These are phyloP conservation scores for Tetratostichococcus sp. DNA, from an alignment of 139 green algal species.

Conservation along the genomic window DNA sequence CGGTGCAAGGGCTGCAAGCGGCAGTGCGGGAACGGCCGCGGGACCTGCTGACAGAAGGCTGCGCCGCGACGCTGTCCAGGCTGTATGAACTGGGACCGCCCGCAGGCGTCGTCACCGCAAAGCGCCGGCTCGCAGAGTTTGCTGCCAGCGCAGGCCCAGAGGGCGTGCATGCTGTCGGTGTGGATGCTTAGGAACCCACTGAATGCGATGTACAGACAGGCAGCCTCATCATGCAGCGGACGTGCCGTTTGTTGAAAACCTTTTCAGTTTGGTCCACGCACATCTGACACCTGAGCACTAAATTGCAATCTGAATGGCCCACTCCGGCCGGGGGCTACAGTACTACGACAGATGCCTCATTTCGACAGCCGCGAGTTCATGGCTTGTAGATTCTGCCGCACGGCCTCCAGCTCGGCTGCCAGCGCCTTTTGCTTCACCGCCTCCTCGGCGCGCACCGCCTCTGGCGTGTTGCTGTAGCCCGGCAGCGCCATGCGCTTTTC, in stretches of 20 bases:
- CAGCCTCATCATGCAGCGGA: too few relatives aligned
- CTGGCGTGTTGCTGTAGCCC: slow-evolving; percentile 72
- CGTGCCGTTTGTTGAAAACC: too few relatives aligned
- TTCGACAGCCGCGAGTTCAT: slow-evolving; percentile 17
- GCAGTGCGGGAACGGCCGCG: background rate
- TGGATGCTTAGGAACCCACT: too few relatives aligned
- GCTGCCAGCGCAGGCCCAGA: background rate
- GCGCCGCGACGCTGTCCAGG: background rate
- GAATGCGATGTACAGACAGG: too few relatives aligned
- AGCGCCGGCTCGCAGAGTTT: background rate
- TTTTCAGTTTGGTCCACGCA: too few relatives aligned
- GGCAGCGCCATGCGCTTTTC: slow-evolving; percentile 47
- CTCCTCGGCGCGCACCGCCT: slow-evolving; percentile 52
- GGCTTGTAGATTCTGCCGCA: slow-evolving; percentile 32
- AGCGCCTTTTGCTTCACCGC: slow-evolving; percentile 41
- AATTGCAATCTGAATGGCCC: too few relatives aligned
- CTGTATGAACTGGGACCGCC: background rate
- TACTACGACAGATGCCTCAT: too few relatives aligned
- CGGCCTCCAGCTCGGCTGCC: slow-evolving; percentile 51
- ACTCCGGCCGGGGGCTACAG: too few relatives aligned
- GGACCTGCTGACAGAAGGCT: background rate
- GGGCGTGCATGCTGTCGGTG: background rate
- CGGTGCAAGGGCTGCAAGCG: background rate
- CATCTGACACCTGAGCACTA: too few relatives aligned
- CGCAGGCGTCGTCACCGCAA: background rate